phyloP scores from a whole-genome alignment of 176 grass and related monocot species.

The Dendrocalamus sinicus region DNA sequence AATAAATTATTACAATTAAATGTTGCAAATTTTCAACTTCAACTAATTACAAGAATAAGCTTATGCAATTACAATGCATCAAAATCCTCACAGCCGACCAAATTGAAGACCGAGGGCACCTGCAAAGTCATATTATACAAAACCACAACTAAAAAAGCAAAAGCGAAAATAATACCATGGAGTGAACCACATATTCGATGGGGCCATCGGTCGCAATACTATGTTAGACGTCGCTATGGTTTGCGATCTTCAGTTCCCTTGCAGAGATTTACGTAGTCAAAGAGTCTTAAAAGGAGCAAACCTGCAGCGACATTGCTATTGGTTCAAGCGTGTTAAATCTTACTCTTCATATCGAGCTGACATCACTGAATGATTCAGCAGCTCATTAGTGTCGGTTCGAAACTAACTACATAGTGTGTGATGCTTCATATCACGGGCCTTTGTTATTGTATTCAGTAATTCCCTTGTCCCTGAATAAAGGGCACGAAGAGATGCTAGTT shows the following conservation, averaged over 20 bases:
- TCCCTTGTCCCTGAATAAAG: neutral
- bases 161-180: neutral
- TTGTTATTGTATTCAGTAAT: neutral
- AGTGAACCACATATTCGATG: conserved; percentile 14
- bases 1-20: no score
- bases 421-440: neutral
- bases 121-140: no score
- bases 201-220: neutral
- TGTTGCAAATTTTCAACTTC: no score
- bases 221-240: conserved; percentile 7
- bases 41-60: no score
- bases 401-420: neutral
- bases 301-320: neutral
- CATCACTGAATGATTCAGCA: neutral
- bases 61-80: no score
- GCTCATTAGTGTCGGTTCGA: neutral
- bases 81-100: no score
- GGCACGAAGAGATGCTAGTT: neutral
- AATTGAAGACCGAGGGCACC: no score
- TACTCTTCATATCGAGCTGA: neutral
- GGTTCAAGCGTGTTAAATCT: neutral
- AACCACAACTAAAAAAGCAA: no score
- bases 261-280: conserved; percentile 11
- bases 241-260: conserved; percentile 45
- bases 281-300: conserved; percentile 42